Evolutionary conservation across 352 stramenopile species (phyloP), one percentile per base, ranked within the genome.

Genomic region (Blastocystis hominis): DNA sequence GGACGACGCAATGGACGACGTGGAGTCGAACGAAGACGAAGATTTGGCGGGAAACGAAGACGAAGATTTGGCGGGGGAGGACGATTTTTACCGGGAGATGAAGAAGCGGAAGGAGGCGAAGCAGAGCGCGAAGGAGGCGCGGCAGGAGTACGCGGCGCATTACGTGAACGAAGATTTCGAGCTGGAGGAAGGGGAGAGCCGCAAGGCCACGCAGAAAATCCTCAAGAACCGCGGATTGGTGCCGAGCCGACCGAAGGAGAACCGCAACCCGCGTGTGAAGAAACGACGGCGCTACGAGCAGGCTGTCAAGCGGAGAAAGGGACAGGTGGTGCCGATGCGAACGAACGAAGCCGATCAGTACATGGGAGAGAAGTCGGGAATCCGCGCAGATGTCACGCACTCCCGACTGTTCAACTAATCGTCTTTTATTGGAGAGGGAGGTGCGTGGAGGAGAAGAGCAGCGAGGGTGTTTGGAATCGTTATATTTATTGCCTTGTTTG

Each of bases 221-320:
- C 94, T 99, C 88, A 98, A 98, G 91, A 99, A 99, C 91, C 93
- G 95, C 89, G 96, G 96, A 7, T 91, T 99, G 75, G 97, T 97
- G 87, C 92, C 96, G 38, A 95, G 98, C 92, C 98, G 98, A 91
- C 96, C 92, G 91, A 98, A 98, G 90, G 91, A 98, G 78, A 98
- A 98, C 91, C 93, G 96, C 59, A 99, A 99, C 90, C 96, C 96
- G 69, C 94, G 96, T 88, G 94, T 98, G 72, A 98, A 98, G 93
- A 98, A 99, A 90, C 92, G 96, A 76, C 90, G 98, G 89, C 94
- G 98, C 90, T 99, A 97, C 91, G 92, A 94, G 81, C 98, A 98
- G 91, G 95, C 95, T n/a, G 89, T 98, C 40, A 97, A 98, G 89
- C 91, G 94, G 88, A 92, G 95, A 90, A 98, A 98, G 91, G 96